phyloP scores from a whole-genome alignment of 352 stramenopile genomes.

The Pythium brassicae region DNA sequence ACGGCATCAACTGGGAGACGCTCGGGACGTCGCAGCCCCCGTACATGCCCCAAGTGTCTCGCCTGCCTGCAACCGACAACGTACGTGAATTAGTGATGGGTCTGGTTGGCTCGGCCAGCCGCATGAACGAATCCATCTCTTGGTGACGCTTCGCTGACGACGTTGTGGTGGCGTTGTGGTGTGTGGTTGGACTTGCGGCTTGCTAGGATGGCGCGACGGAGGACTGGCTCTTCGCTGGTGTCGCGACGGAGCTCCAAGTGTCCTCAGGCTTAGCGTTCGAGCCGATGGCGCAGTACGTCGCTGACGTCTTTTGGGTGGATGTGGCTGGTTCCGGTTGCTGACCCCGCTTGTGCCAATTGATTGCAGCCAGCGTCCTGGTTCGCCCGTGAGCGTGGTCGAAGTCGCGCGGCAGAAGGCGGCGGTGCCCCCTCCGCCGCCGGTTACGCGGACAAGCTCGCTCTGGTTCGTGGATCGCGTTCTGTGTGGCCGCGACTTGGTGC shows the following conservation, averaged over 20 bases:
- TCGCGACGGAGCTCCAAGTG: constrained; percentile 83
- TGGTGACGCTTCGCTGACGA: not conserved
- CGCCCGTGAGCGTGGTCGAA: constrained; percentile 68
- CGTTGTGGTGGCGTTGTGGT: not conserved
- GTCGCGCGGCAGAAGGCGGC: constrained; percentile 71
- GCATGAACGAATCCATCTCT: too few relatives aligned
- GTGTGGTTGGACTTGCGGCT: too few relatives aligned
- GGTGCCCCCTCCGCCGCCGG: constrained; percentile 48
- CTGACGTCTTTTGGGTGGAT: not conserved
- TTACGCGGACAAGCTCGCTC: constrained; percentile 69
- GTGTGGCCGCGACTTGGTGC: not conserved
- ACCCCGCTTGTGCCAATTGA: not conserved
- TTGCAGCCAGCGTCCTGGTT: constrained; percentile 23
- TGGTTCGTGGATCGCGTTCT: constrained; percentile 28
- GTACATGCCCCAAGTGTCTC: constrained; percentile 56
- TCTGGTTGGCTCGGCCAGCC: not conserved
- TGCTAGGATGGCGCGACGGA: constrained; percentile 78
- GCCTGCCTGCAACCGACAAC: constrained; percentile 66
- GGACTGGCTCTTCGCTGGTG: constrained; percentile 85
- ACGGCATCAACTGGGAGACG: constrained; percentile 70
- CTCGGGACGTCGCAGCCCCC: constrained; percentile 43
- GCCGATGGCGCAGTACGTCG: constrained; percentile 51
- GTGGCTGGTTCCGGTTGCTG: not conserved
- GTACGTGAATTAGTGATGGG: not conserved
- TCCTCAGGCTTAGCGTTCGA: constrained; percentile 77